phyloP scores from a whole-genome alignment of 345 rosid species.

The Hypericum perforatum region DNA sequence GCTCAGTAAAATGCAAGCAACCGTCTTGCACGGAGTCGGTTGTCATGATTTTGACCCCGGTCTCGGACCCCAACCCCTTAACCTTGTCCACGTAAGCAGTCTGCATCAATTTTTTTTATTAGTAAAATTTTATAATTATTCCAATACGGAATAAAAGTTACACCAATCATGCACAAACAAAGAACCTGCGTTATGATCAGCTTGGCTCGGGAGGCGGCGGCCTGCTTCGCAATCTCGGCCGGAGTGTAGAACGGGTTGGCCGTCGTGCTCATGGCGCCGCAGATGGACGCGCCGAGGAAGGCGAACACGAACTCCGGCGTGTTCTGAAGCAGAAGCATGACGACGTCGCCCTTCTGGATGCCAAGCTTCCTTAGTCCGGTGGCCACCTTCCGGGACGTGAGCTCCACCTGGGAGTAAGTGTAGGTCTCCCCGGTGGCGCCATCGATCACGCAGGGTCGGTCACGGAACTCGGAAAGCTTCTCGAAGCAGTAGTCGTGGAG shows the following conservation, averaged over 20 bases:
- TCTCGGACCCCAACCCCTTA: slow-evolving; percentile 25
- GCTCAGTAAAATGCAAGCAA: slow-evolving; percentile 55
- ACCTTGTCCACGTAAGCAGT: slow-evolving; percentile 44
- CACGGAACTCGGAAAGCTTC: slow-evolving; percentile 30
- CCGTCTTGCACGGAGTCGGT: slow-evolving; percentile 35
- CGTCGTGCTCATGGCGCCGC: slow-evolving; percentile 56
- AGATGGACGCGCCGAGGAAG: slow-evolving; percentile 64
- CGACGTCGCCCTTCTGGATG: slow-evolving; percentile 47
- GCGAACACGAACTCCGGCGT: slow-evolving; percentile 61
- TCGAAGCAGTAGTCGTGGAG: slow-evolving; percentile 56
- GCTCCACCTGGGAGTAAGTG: slow-evolving; percentile 69
- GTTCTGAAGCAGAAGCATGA: slow-evolving; percentile 69
- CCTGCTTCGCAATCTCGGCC: slow-evolving; percentile 65
- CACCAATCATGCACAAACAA: too few relatives aligned
- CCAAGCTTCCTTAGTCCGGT: slow-evolving; percentile 48
- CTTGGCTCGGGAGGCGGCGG: slow-evolving; percentile 38
- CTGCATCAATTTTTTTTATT: too few relatives aligned
- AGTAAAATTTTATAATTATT: too few relatives aligned
- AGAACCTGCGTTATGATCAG: slow-evolving; percentile 46
- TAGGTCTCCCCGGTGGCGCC: slow-evolving; percentile 46
- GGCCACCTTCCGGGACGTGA: slow-evolving; percentile 46
- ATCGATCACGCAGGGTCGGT: slow-evolving; percentile 64
- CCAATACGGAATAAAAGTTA: too few relatives aligned
- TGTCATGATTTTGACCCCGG: slow-evolving; percentile 27
- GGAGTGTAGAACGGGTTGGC: slow-evolving; percentile 83